Evolutionary conservation across 2,329 filamentous ascomycete species (phyloP).

Genomic region (Dothiorella sarmentorum): DNA sequence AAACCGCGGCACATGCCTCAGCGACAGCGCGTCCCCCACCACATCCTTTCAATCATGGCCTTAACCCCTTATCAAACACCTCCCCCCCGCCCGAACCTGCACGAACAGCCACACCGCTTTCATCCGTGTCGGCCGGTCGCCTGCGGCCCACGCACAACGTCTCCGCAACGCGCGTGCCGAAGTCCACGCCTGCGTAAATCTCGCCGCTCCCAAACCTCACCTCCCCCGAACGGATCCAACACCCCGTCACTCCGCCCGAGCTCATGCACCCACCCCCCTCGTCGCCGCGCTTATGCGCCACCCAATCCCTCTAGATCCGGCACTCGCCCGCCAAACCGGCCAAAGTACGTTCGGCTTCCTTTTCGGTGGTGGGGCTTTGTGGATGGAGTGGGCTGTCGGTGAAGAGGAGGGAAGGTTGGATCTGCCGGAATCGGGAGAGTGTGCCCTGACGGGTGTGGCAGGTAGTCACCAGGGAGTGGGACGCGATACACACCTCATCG

Average conservation of each 20-base stretch:
- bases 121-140: constrained; percentile 56
- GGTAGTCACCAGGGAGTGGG: too few species aligned
- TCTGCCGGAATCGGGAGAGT: constrained; percentile 39
- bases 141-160: constrained; percentile 79
- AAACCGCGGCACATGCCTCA: constrained; percentile 73
- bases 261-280: constrained; percentile 60
- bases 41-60: constrained; percentile 58
- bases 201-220: constrained; percentile 78
- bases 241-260: constrained; percentile 74
- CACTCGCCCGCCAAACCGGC: constrained; percentile 48
- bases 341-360: constrained; percentile 43
- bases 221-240: constrained; percentile 72
- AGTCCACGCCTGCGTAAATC: constrained; percentile 74
- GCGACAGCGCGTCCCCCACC: constrained; percentile 64
- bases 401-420: constrained; percentile 40
- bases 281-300: constrained; percentile 66
- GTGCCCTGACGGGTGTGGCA: constrained; percentile 29
- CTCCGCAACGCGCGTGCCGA: constrained; percentile 62
- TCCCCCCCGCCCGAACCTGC: constrained; percentile 56
- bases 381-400: constrained; percentile 40
- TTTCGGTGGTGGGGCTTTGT: constrained; percentile 36
- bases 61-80: constrained; percentile 54
- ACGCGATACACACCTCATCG: constrained; percentile 21
- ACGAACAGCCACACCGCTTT: constrained; percentile 59
- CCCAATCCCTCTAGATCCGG: constrained; percentile 83